phyloP scores from a whole-genome alignment of 2,329 filamentous ascomycete species.

The Dactylellina cionopaga region DNA sequence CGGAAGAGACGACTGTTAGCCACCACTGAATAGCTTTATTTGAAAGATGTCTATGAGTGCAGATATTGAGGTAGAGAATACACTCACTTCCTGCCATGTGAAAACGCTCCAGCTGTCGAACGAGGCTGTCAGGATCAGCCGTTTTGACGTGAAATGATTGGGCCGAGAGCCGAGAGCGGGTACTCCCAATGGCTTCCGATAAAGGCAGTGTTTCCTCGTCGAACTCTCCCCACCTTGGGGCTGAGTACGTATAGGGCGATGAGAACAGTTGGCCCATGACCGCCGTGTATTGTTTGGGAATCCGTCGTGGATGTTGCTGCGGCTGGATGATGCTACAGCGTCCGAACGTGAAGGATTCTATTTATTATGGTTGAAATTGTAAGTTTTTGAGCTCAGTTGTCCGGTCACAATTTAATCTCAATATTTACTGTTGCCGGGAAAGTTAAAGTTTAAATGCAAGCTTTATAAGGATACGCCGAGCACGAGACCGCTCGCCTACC shows the following conservation, averaged over 20 bases:
- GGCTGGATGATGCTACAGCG: no score
- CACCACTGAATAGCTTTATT: neutral
- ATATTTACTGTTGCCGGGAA: no score
- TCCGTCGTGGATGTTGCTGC: no score
- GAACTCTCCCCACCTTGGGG: neutral
- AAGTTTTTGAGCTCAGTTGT: no score
- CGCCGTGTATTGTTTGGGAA: no score
- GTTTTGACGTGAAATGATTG: neutral
- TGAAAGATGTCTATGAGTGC: neutral
- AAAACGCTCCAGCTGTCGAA: neutral
- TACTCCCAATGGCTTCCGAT: neutral
- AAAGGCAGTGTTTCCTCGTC: neutral
- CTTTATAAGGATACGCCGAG: no score
- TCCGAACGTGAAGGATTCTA: no score
- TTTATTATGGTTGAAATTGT: no score
- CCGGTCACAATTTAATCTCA: no score
- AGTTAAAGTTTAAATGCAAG: no score
- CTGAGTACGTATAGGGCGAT: neutral
- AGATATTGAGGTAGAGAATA: neutral
- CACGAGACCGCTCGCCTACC: no score
- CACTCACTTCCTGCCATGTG: constrained; percentile 1
- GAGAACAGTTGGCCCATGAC: constrained; percentile 2
- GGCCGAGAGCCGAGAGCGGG: no score
- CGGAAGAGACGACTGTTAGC: neutral
- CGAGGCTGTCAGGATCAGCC: neutral